phyloP scores from a whole-genome alignment of 2,329 filamentous ascomycete species.

The Beauveria caledonica region DNA sequence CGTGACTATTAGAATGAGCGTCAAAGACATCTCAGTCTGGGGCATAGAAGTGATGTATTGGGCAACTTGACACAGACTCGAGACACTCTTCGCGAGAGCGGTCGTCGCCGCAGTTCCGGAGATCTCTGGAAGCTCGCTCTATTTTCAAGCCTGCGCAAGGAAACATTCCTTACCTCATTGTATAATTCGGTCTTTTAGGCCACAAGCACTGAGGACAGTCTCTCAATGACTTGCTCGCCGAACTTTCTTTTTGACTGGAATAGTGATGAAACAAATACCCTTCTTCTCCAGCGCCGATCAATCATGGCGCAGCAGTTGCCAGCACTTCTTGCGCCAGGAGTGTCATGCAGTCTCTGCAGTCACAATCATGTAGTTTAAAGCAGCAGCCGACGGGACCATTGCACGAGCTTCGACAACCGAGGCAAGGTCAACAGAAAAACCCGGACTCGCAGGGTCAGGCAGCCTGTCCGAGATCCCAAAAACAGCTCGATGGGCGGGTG shows the following conservation, averaged over 20 bases:
- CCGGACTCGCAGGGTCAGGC: no score
- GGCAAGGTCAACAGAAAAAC: not conserved
- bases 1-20: no score
- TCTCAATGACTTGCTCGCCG: conserved; percentile 67
- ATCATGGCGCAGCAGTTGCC: conserved; percentile 75
- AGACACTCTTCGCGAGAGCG: no score
- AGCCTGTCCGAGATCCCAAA: conserved; percentile 29
- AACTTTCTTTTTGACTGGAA: conserved; percentile 96
- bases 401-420: conserved; percentile 75
- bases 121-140: no score
- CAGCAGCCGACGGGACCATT: conserved; percentile 75
- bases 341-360: conserved; percentile 76
- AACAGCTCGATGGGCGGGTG: conserved; percentile 83
- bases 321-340: conserved; percentile 73
- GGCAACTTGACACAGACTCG: no score
- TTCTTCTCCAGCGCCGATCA: conserved; percentile 38
- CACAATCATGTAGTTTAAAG: conserved; percentile 86
- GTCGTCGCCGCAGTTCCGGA: no score
- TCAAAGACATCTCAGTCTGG: no score
- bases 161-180: conserved; percentile 73
- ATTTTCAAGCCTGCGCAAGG: no score
- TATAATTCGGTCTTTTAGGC: conserved; percentile 83
- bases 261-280: conserved; percentile 81
- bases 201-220: conserved; percentile 75
- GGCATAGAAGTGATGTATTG: no score